These are phyloP conservation scores for Zhuliangozyma parablackwelliae DNA, from an alignment of 1,139 yeast species.

Conservation along the genomic window DNA sequence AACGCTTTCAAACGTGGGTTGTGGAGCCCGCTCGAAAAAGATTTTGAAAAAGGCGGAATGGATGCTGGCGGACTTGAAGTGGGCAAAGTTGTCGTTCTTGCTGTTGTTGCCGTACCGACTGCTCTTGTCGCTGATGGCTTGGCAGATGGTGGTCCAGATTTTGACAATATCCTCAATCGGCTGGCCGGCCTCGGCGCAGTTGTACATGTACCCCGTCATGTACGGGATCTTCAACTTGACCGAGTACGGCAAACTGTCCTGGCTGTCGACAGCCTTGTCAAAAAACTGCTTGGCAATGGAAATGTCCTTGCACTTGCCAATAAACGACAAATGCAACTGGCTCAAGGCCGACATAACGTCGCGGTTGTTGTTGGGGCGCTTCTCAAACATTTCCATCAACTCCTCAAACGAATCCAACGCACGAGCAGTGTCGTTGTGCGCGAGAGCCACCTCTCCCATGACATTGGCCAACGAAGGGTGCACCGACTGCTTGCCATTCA, in stretches of 20 bases:
- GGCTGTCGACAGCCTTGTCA: slow-evolving; percentile 56
- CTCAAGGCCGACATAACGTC: slow-evolving; percentile 26
- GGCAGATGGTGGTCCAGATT: slow-evolving; percentile 46
- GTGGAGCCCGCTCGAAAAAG: slow-evolving; percentile 59
- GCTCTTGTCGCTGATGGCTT: slow-evolving; percentile 14
- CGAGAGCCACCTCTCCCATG: slow-evolving; percentile 39
- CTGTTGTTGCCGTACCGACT: slow-evolving; percentile 43
- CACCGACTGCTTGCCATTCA: slow-evolving; percentile 16
- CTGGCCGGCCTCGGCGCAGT: slow-evolving; percentile 54
- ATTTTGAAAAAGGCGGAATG: slow-evolving; percentile 66
- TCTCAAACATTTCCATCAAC: slow-evolving; percentile 27
- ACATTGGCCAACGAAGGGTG: slow-evolving; percentile 29
- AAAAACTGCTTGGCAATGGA: slow-evolving; percentile 70
- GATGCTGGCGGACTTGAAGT: slow-evolving; percentile 42
- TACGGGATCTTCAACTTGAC: slow-evolving; percentile 74
- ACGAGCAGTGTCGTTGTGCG: slow-evolving; percentile 35
- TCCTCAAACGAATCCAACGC: slow-evolving; percentile 41
- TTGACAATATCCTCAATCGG: slow-evolving; percentile 56
- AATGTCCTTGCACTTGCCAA: slow-evolving; percentile 76
- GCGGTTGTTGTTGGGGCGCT: slow-evolving; percentile 11
- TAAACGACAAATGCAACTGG: slow-evolving; percentile 72
- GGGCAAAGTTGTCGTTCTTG: slow-evolving; percentile 2
- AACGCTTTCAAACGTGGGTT: slow-evolving; percentile 53
- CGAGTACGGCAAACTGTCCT: slow-evolving; percentile 61
- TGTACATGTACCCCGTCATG: slow-evolving; percentile 61